Evolutionary conservation across 352 stramenopile genomes (phyloP), one percentile per base, ranked within the genome.

Genomic region (Aphanomyces euteiches): DNA sequence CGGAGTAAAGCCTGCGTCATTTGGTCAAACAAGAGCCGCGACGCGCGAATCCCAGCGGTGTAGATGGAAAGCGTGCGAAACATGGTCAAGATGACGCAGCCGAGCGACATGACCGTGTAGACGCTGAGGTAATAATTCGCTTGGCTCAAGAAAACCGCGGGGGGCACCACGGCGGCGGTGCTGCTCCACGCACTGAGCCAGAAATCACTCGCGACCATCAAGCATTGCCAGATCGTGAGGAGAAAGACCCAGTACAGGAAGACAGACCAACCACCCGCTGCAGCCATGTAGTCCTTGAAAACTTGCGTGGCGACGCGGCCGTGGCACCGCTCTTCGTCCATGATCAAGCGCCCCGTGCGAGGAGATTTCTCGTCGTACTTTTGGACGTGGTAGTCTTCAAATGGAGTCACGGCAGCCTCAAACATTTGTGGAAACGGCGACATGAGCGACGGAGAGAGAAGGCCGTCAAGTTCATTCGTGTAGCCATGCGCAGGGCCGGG

Each of bases 1-100:
- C 81, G 75, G 40, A 98, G 76, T 41, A 98, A 88, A 34, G 87
- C 84, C 7, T 79, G 77, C n/a, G 90, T 90, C 53, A 98, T 79
- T 43, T 86, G 76, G 64, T 97, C 76, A 74, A 98, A 97, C 3
- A 98, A 75, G 58, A 78, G 74, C 43, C 80, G 76, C 10, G 84
- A 79, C 57, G 78, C 83, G 7, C 78, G 78, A 53, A 93, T 76
- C 41, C 84, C 84, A 17, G 77, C 74, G 50, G 77, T 69, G 39
- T 81, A 82, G 6, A 92, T 81, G 1, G 78, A 78, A 8, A 90
- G 53, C 48, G 84, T 73, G 67, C 86, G 87, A 10, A 83, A 72
- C 56, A 93, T 73, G 13, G 85, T 77, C 60, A 93, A 74, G 28
- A 93, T 47, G 21, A 75, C 79, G 38, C 77, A 75, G 40, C 76